These are phyloP conservation scores for Phlebiopsis gigantea DNA, from an alignment of 768 basidiomycete species.

Conservation along the genomic window DNA sequence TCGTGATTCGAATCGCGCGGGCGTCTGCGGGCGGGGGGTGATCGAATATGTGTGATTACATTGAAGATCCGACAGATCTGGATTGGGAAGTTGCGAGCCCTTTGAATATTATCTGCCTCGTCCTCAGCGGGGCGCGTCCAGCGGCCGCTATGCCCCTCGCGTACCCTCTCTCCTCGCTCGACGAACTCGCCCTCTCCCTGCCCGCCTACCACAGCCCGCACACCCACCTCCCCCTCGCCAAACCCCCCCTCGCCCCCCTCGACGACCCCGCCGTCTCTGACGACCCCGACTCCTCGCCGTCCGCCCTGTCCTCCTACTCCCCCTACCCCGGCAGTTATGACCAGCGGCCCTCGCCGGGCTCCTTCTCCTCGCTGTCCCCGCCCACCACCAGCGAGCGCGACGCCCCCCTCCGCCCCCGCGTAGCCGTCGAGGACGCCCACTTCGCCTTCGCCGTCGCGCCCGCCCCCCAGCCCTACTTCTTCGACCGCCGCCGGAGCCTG, in stretches of 20 bases:
- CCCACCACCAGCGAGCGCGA: neutral
- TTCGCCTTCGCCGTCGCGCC: neutral
- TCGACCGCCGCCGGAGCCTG: neutral
- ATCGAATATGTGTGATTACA: neutral
- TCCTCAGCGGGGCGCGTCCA: conserved; percentile 3
- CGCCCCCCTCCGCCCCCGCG: neutral
- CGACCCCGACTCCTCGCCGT: conserved; percentile 5
- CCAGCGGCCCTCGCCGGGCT: conserved; percentile 7
- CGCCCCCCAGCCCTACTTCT: neutral
- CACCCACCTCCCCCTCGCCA: neutral
- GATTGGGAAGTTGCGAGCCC: neutral
- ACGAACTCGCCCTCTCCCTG: conserved; percentile 5
- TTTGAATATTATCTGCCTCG: conserved; percentile 1
- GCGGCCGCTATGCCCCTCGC: conserved; percentile 3
- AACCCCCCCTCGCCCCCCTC: neutral
- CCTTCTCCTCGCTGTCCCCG: neutral
- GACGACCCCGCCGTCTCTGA: conserved; percentile 4
- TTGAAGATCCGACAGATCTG: conserved; percentile 4
- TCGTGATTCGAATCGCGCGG: neutral
- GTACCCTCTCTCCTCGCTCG: conserved; percentile 4
- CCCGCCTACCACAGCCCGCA: conserved; percentile 1
- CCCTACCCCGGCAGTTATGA: conserved; percentile 3
- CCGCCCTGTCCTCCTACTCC: conserved; percentile 9
- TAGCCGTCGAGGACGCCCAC: neutral
- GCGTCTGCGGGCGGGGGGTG: neutral